Conservation (phyloP, 495 filamentous ascomycete genomes). For the Aspergillus nidulans region DNA sequence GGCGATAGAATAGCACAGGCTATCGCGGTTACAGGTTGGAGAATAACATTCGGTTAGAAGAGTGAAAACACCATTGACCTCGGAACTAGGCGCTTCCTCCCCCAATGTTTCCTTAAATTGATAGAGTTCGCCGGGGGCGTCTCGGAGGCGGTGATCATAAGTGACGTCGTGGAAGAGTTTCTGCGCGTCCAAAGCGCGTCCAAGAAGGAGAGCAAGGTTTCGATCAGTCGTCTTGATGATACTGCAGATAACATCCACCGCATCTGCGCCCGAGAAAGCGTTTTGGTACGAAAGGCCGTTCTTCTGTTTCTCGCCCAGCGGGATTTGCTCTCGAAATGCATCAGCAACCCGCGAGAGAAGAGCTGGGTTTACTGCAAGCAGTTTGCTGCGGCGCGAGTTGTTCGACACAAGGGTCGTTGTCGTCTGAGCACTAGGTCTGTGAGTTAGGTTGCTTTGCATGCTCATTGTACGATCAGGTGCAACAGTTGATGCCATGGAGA, state of each 20-base stretch:
- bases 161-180: conserved; percentile 99
- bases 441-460: conserved; percentile 37
- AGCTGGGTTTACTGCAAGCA: conserved; percentile 88
- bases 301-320: conserved; percentile 82
- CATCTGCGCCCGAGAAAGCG: conserved; percentile 90
- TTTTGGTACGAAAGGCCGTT: conserved; percentile 97
- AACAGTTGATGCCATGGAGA: conserved; percentile 88
- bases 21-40: conserved; percentile 91
- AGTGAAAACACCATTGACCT: conserved; percentile 96
- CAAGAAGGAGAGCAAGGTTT: conserved; percentile 90
- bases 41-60: conserved; percentile 96
- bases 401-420: conserved; percentile 45
- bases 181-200: conserved; percentile 90
- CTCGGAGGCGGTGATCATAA: conserved; percentile 91
- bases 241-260: conserved; percentile 87
- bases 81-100: conserved; percentile 72
- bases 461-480: conserved; percentile 49
- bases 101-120: conserved; percentile 92
- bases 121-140: conserved; percentile 87
- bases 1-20: conserved; percentile 96
- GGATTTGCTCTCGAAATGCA: conserved; percentile 80
- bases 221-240: conserved; percentile 97
- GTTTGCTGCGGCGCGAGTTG: conserved; percentile 47
- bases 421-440: conserved; percentile 27
- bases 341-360: conserved; percentile 86